Percentiles rank a stretch among this genome's conserved stretches.
Conservation (phyloP, 345 rosid genomes). For the Leavenworthia alabamica region DNA sequence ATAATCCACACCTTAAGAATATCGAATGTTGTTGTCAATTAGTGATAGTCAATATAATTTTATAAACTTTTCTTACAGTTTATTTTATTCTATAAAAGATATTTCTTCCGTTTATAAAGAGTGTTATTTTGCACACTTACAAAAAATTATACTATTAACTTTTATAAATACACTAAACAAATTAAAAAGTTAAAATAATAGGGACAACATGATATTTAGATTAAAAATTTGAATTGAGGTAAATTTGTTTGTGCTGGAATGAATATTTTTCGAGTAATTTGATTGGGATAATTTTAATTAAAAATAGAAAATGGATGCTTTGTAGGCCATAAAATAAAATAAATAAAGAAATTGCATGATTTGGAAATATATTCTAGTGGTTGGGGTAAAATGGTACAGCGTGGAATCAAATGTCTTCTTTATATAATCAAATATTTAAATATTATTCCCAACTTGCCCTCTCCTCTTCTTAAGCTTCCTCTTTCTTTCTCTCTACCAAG, state of each 20-base stretch:
- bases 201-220: no score
- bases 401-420: conserved; percentile 29
- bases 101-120: no score
- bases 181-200: no score
- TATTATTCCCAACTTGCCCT: conserved; percentile 21
- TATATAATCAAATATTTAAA: background rate
- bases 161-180: no score
- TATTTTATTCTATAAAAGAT: background rate
- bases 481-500: no score
- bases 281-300: background rate
- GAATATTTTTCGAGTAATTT: no score
- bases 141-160: no score
- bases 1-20: background rate
- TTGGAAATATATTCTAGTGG: conserved; percentile 22
- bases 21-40: background rate
- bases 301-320: background rate
- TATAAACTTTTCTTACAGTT: conserved; percentile 3
- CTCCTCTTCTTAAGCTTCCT: background rate
- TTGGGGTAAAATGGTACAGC: conserved; percentile 28
- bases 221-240: no score
- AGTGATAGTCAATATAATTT: conserved; percentile 8
- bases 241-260: no score
- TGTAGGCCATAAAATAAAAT: background rate
- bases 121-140: no score
- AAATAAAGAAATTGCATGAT: conserved; percentile 12